Evolutionary conservation across 2,329 filamentous ascomycete species (phyloP), one percentile per base, ranked within the genome.

Genomic region (Paracorniculantispora psalliotae): DNA sequence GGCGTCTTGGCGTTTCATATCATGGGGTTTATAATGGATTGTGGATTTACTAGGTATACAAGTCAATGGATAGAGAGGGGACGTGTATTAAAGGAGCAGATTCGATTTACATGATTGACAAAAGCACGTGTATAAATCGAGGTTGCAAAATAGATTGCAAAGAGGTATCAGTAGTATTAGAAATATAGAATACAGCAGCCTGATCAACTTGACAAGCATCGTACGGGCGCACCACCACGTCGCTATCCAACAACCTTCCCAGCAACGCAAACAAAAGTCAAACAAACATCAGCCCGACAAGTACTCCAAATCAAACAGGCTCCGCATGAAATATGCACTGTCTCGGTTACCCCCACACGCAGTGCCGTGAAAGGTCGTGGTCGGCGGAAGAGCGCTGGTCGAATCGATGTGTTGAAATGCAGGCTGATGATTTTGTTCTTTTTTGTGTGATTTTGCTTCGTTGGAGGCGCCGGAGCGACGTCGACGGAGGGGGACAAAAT

Each of bases 111-210:
- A n/a, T n/a, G n/a, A n/a, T n/a, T n/a, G n/a, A n/a, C n/a, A n/a
- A n/a, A n/a, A n/a, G n/a, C n/a, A n/a, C n/a, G n/a, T n/a, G n/a
- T n/a, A n/a, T n/a, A n/a, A n/a, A n/a, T n/a, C n/a, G n/a, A n/a
- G n/a, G n/a, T n/a, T n/a, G n/a, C n/a, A n/a, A n/a, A n/a, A n/a
- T n/a, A n/a, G n/a, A n/a, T n/a, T n/a, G n/a, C n/a, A n/a, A 61
- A 66, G 67, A 69, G 68, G 68, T 70, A 69, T 70, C 67, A 69
- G 68, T 70, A 68, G 68, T 68, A 70, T 70, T 70, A 70, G 66
- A 68, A 67, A 54, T 63, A 66, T 67, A 66, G 62, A 66, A 63
- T 66, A 66, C 64, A 66, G 56, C 61, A 65, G 63, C 61, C 60
- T 65, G 59, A 59, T 49, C 35, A 55, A 53, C 43, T 41, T 57